Conservation (phyloP, 805 yeast species). For the Yueomyces sp. region DNA sequence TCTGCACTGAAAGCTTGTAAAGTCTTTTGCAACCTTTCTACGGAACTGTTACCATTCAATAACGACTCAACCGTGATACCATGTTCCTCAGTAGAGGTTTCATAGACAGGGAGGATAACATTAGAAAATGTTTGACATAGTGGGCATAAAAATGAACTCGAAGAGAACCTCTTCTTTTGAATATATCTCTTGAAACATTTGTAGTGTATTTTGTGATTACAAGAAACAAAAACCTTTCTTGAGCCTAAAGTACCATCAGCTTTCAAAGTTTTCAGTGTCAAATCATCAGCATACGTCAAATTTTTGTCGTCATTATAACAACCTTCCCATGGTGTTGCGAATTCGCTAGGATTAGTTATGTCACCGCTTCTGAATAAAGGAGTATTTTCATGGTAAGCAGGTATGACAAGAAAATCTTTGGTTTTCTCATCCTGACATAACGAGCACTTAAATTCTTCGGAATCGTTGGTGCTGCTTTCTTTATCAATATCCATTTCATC, state of each 20-base stretch:
- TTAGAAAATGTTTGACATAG: conserved; percentile 65
- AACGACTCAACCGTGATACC: neutral
- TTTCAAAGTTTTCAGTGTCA: conserved; percentile 8
- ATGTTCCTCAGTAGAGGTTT: neutral
- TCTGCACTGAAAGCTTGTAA: neutral
- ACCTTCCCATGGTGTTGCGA: conserved; percentile 18
- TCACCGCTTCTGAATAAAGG: conserved; percentile 34
- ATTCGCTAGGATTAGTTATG: conserved; percentile 17
- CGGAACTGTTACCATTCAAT: neutral
- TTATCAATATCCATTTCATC: neutral
- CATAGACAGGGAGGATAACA: conserved; percentile 17
- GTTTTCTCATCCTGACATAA: conserved; percentile 44
- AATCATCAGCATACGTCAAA: conserved; percentile 10
- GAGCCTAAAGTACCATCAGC: conserved; percentile 3
- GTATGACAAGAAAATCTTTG: conserved; percentile 43
- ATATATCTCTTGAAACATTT: conserved; percentile 58
- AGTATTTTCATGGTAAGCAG: conserved; percentile 34
- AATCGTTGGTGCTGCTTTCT: neutral
- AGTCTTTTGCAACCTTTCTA: neutral
- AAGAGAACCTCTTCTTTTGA: conserved; percentile 44
- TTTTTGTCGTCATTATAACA: conserved; percentile 17
- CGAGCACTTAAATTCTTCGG: conserved; percentile 33
- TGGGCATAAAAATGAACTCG: conserved; percentile 78
- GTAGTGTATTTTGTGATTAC: conserved; percentile 90
- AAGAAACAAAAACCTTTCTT: conserved; percentile 48